Base-by-base conservation (phyloP, 2,329 filamentous ascomycete genomes). In the Colletotrichum truncatum region DNA sequence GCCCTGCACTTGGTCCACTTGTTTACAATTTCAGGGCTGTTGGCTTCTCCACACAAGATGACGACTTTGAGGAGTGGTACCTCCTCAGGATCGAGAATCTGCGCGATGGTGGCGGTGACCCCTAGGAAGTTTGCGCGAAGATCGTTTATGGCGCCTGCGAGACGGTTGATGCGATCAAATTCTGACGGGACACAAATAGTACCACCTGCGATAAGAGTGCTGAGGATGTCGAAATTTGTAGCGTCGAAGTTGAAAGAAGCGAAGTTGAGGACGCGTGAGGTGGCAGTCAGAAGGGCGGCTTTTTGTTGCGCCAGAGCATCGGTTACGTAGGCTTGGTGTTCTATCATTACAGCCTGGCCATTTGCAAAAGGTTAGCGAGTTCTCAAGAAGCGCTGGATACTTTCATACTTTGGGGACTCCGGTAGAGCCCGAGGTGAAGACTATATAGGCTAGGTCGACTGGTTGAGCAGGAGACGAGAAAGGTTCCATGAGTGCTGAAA, bases 131-230 rank as follows among this genome's bases (percentile, higher is more conserved):
- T 85, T 25, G 82, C 83, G 14, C 81, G 72, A 76, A 85, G 84
- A 0, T 80, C 74, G 6, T 79, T 78, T 25, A 89, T 84, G 1
- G 80, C 81, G 1, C 80, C 82, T 1, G 79, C 74, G 4, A 89
- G 75, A 57, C 87, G 81, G 58, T 82, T 80, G 43, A 84, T 72
- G n/a, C 84, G 76, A 60, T 87, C 82, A 5, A 80, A 73, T 1
- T 83, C 76, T 9, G 82, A 80, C 0, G 88, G 87, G 1, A 90
- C 79, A 64, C 87, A 90, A 9, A 90, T 78, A 58, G 85, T 88
- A 0, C 85, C 88, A 16, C 88, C 88, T 25, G 82, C 76, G 9
- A 84, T 78, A 5, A 90, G 76, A 0, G 85, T 81, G 2, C 81
- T 80, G 11, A 88, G 75, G 0, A 84, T 81, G 65, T 88, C 86